Base-by-base conservation (phyloP, 139 green algal species). In the Edaphochlamys debaryana region DNA sequence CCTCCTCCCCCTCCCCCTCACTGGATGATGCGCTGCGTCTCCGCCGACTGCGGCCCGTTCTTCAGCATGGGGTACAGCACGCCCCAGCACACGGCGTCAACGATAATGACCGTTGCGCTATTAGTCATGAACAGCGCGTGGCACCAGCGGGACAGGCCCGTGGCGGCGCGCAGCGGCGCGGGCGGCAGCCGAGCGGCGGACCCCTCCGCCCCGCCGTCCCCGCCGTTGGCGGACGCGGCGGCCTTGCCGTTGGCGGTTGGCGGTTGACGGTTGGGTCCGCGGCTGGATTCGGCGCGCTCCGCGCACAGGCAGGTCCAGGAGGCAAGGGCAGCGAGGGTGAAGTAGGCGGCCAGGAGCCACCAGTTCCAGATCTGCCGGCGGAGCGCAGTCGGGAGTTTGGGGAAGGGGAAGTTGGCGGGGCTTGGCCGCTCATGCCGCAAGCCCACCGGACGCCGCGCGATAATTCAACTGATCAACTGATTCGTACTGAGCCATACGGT, bases 11-110 rank as follows among this genome's bases (percentile, higher is more conserved):
- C n/a, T n/a, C n/a, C n/a, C n/a, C n/a, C n/a, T n/a, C n/a, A 82
- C 76, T 54, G 27, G n/a, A 82, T 73, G 7, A 82, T 82, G 2
- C 42, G 45, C 34, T 64, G 8, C 3, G 50, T 48, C 45, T 82
- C 76, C 25, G 62, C 42, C 45, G 76, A 67, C 63, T 82, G 76
- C 76, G 63, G 62, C 63, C 76, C 76, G 17, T 42, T 42, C 30
- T 42, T 9, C 32, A 82, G 42, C 76, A 82, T 82, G 45, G 76
- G 76, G 63, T 82, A 82, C 63, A 82, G 76, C 76, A 82, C 62
- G 29, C 11, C 63, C 76, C 76, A 82, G 36, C 76, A 82, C 60
- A 82, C 76, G 32, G 22, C 63, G 30, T 82, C 76, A n/a, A 82
- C 76, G 63, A 82, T 82, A 34, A 82, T 73, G 0, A 82, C 76